Base-by-base conservation (phyloP, 2,329 filamentous ascomycete genomes). In the Epicoccum sorghinum region DNA sequence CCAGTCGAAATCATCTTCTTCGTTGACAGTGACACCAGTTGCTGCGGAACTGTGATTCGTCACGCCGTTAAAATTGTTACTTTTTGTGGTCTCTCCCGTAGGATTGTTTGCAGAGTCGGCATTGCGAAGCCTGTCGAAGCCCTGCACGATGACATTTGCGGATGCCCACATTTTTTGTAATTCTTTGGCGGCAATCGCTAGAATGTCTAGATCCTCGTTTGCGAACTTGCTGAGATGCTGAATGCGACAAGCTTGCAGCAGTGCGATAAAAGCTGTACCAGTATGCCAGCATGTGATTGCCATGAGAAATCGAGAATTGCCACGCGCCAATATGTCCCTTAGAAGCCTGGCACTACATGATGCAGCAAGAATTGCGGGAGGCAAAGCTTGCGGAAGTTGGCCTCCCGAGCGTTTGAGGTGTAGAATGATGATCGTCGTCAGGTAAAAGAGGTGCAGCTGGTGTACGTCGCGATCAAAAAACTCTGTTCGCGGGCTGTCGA, bases 141-240 rank as follows among this genome's bases (percentile, higher is more conserved):
- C 63, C 42, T 59, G 55, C 10, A 51, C 54, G 23, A 66, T 56
- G 23, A 66, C 61, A 44, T 64, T 64, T 13, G 63, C 63, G 2
- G 63, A 62, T 35, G 61, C 63, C 63, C 63, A 66, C 63, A 64
- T 66, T 37, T 60, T 59, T 32, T 64, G 61, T 30, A 66, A 44
- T 29, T 66, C 57, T 50, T 58, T 62, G 36, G 57, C 57, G n/a
- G 57, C 55, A 24, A 59, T 57, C 2, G 25, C 29, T 2, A 66
- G 55, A 10, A 66, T 57, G 22, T 66, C 59, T 7, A 66, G 32
- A 30, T 65, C 62, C 27, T 60, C 58, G 30, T 65, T 63, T 3
- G 62, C 62, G 18, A 41, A 59, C 29, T 50, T 55, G 14, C 49
- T 52, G 1, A 65, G 57, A 36, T 62, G 60, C 6, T 52, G 52